Conservation (phyloP, 2,329 filamentous ascomycete species). For the Nemania abortiva region DNA sequence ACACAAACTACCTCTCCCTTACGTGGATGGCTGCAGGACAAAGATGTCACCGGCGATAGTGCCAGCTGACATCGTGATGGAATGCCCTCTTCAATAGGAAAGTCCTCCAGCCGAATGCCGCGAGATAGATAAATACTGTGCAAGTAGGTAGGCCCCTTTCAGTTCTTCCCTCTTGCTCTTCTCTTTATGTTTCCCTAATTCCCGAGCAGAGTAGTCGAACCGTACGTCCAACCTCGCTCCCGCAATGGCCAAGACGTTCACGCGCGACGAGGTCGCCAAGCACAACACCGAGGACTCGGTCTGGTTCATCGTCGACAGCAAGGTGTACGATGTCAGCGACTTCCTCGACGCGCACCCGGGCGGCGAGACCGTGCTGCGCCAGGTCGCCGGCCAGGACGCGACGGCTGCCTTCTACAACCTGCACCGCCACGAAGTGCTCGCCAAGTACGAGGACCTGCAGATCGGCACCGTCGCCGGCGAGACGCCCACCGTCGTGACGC, state of each 20-base stretch:
- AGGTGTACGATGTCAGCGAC: conserved; percentile 87
- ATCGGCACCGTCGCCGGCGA: conserved; percentile 82
- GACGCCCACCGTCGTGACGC: conserved; percentile 77
- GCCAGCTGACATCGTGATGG: conserved; percentile 12
- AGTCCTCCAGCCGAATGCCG: conserved; percentile 16
- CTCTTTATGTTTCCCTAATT: background rate
- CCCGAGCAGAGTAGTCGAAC: background rate
- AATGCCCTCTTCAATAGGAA: conserved; percentile 17
- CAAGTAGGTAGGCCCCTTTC: background rate
- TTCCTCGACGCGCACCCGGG: conserved; percentile 89
- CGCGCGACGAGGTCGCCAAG: conserved; percentile 76
- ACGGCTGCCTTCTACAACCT: conserved; percentile 91
- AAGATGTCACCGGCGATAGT: conserved; percentile 23
- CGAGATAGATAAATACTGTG: conserved; percentile 23
- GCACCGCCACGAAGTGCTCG: conserved; percentile 88
- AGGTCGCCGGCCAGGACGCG: conserved; percentile 85
- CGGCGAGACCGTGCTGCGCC: conserved; percentile 81
- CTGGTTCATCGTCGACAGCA: conserved; percentile 88
- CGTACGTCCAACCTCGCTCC: background rate
- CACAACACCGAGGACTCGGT: conserved; percentile 81
- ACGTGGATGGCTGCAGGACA: background rate
- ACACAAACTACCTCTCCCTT: conserved; percentile 6
- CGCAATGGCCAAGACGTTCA: conserved; percentile 60
- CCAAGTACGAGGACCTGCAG: conserved; percentile 80
- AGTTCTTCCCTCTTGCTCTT: background rate